Evolutionary conservation across 2,329 filamentous ascomycete species (phyloP).

Genomic region (Aspergillus transmontanensis): DNA sequence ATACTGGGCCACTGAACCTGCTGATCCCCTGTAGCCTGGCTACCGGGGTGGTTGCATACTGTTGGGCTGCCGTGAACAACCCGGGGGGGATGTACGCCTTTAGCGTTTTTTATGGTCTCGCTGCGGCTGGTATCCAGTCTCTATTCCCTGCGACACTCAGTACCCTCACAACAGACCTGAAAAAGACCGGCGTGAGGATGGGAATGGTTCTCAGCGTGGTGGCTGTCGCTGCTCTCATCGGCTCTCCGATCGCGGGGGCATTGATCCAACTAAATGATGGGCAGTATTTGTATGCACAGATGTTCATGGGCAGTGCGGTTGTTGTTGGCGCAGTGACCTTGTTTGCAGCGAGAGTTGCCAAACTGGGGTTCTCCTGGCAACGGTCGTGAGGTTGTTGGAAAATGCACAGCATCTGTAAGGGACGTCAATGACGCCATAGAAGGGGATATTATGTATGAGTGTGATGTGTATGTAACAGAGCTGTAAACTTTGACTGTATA

Average conservation of each 20-base stretch:
- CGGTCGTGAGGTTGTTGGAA: constrained; percentile 30
- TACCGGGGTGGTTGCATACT: constrained; percentile 50
- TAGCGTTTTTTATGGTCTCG: constrained; percentile 65
- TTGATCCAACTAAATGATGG: constrained; percentile 51
- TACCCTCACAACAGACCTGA: constrained; percentile 56
- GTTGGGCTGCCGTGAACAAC: constrained; percentile 61
- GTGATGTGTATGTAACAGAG: not conserved
- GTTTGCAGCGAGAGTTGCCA: constrained; percentile 43
- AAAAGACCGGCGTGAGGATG: constrained; percentile 58
- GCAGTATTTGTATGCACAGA: constrained; percentile 54
- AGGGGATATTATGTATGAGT: not conserved
- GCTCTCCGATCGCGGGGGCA: constrained; percentile 58
- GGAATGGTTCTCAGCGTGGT: constrained; percentile 59
- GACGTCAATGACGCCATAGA: not conserved
- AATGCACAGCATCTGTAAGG: not conserved
- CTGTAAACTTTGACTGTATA: not conserved
- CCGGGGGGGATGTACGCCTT: constrained; percentile 62
- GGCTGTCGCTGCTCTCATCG: constrained; percentile 56
- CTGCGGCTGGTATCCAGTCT: constrained; percentile 64
- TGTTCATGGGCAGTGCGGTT: constrained; percentile 52
- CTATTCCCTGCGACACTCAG: constrained; percentile 66
- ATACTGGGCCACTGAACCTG: constrained; percentile 62
- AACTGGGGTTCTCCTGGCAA: constrained; percentile 38
- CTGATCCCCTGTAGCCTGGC: constrained; percentile 54
- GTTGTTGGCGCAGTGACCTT: constrained; percentile 48